phyloP scores from a whole-genome alignment of 163 green algal genomes.

The Dunaliella salina region DNA sequence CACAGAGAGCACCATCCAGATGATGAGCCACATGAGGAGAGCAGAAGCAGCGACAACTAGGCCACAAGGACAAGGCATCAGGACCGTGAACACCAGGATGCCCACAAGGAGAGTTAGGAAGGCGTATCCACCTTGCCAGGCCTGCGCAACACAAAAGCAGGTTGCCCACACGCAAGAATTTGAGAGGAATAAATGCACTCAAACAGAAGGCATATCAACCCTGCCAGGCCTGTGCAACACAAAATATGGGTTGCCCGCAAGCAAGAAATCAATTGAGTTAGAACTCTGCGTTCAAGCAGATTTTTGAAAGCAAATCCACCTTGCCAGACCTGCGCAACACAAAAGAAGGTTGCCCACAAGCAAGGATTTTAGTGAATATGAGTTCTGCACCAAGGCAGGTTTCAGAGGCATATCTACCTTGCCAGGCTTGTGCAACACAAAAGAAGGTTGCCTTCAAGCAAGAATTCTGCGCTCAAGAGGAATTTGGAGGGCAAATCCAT shows the following conservation, averaged over 20 bases:
- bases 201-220: background rate
- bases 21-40: background rate
- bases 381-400: no score
- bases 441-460: background rate
- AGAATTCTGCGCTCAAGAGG: no score
- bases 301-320: background rate
- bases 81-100: background rate
- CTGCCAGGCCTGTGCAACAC: background rate
- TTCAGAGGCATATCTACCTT: background rate
- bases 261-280: no score
- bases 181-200: no score
- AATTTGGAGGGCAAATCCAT: background rate
- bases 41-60: background rate
- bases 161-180: background rate
- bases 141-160: background rate
- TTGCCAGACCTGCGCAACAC: background rate
- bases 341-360: background rate
- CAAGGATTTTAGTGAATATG: no score
- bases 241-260: background rate
- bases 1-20: background rate
- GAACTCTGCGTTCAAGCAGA: no score
- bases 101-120: background rate
- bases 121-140: background rate
- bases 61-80: background rate
- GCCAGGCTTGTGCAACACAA: background rate